A percentile compares a stretch with the other conserved stretches of the same genome.
Conservation (phyloP, 345 rosid genomes). For the Physaria fendleri region DNA sequence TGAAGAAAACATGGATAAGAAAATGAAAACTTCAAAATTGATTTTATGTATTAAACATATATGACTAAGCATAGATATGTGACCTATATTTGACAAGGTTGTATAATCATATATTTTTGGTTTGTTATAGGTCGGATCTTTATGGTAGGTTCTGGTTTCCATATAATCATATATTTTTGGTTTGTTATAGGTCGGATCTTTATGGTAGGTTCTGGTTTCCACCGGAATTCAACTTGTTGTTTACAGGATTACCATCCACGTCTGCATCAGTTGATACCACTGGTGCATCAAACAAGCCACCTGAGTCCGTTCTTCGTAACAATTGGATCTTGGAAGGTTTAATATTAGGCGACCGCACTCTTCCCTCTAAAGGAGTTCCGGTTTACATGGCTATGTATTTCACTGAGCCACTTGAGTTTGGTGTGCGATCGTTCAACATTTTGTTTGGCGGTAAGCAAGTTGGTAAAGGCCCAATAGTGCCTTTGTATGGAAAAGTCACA, state of each 20-base stretch:
- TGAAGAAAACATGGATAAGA: too few relatives aligned
- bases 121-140: conserved; percentile 10
- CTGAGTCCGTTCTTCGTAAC: conserved; percentile 1
- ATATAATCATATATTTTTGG: too few relatives aligned
- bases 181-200: conserved; percentile 10
- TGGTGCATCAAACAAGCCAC: conserved; percentile 22
- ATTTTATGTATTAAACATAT: too few relatives aligned
- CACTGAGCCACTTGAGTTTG: too few relatives aligned
- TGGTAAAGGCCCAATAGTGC: conserved; percentile 12
- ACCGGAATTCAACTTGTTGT: neutral
- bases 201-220: conserved; percentile 17
- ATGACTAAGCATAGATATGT: too few relatives aligned
- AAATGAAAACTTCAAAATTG: too few relatives aligned
- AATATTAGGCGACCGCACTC: neutral
- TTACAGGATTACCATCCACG: neutral
- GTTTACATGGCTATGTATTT: conserved; percentile 26
- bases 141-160: conserved; percentile 17
- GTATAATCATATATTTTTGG: too few relatives aligned
- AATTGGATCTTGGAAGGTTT: neutral
- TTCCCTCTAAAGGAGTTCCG: conserved; percentile 3
- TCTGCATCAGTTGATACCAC: conserved; percentile 10
- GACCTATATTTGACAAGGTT: neutral
- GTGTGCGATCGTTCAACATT: too few relatives aligned
- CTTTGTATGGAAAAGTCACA: neutral
- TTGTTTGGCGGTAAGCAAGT: too few relatives aligned